Base-by-base conservation (phyloP, 2,329 filamentous ascomycete genomes). In the Trichocomaceae sp. region DNA sequence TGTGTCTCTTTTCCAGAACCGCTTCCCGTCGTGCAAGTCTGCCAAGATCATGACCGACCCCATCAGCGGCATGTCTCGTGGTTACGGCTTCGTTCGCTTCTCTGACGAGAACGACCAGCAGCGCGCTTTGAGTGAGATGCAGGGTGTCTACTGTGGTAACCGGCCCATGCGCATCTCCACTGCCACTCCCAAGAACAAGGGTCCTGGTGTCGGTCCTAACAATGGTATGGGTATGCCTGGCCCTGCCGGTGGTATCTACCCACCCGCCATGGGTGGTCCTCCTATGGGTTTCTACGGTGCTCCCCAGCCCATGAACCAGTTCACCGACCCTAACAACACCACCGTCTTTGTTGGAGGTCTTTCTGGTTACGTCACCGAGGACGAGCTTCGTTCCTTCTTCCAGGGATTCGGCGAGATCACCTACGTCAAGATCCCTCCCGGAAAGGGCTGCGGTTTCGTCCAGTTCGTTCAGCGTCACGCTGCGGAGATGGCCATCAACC, bases 1-100 rank as follows among this genome's bases (percentile, higher is more conserved):
- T 57, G 92, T 97, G 52, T 95, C 91, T 23, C 85, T 99, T 50
- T 99, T 99, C 83, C 92, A 97, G 77, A 87, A 85, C 68, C 90
- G 92, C 59, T 99, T 95, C 80, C 87, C 88, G 0, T 95, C 90
- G 8, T 97, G 92, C 88, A 97, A 97, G 80, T 96, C 90, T 37
- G 93, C 93, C 68, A 99, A 99, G 82, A 99, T 99, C 75, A 99
- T 99, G 93, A 96, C 92, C 58, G 93, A 99, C 68, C 92, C 93
- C 58, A 93, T 97, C 75, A 95, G 88, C 60, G 93, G 93, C 64
- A 92, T 97, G 83, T 96, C 91, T 60, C 90, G 93, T 60, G 93
- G 93, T 55, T 99, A 99, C 68, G 93, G 93, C 47, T 99, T 99
- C 66, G 93, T 99, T 52, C 90, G 93, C 62, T 99, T 99, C 78